A percentile compares a stretch with the other conserved stretches of the same genome.
These are phyloP conservation scores for Puccinia coronata DNA, from an alignment of 1,284 basidiomycete genomes.

Conservation along the genomic window DNA sequence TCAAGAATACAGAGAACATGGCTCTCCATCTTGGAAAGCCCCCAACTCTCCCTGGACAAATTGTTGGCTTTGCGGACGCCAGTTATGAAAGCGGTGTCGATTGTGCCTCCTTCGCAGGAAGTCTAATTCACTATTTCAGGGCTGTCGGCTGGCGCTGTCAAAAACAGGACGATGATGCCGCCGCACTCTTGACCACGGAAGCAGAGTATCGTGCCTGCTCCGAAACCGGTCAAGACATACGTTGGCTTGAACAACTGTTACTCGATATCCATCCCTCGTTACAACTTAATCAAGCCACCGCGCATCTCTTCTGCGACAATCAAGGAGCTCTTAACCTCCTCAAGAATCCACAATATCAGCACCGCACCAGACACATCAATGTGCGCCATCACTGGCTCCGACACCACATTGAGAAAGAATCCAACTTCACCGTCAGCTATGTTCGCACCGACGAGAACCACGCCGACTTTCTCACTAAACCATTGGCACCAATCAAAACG, in stretches of 20 bases:
- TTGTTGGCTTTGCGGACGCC: not conserved
- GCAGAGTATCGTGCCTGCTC: conserved; percentile 12
- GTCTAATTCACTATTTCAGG: not conserved
- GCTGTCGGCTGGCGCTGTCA: not conserved
- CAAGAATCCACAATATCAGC: conserved; percentile 1
- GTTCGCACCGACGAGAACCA: not conserved
- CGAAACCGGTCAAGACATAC: conserved; percentile 6
- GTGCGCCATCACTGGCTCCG: conserved; percentile 16
- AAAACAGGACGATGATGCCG: conserved; percentile 1
- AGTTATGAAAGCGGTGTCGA: not conserved
- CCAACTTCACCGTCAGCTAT: not conserved
- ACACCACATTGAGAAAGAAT: not conserved
- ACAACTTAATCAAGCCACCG: not conserved
- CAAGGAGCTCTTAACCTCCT: conserved; percentile 1
- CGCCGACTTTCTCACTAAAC: not conserved
- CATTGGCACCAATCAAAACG: not conserved
- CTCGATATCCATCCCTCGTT: not conserved
- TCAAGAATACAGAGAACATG: not conserved
- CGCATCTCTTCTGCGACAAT: conserved; percentile 1
- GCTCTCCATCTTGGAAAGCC: not conserved
- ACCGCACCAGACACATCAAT: conserved; percentile 9
- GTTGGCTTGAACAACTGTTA: not conserved
- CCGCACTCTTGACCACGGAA: not conserved
- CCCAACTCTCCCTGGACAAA: not conserved
- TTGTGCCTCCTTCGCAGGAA: not conserved